These are phyloP conservation scores for Alternaria infectoria DNA, from an alignment of 2,329 filamentous ascomycete species.

Conservation along the genomic window DNA sequence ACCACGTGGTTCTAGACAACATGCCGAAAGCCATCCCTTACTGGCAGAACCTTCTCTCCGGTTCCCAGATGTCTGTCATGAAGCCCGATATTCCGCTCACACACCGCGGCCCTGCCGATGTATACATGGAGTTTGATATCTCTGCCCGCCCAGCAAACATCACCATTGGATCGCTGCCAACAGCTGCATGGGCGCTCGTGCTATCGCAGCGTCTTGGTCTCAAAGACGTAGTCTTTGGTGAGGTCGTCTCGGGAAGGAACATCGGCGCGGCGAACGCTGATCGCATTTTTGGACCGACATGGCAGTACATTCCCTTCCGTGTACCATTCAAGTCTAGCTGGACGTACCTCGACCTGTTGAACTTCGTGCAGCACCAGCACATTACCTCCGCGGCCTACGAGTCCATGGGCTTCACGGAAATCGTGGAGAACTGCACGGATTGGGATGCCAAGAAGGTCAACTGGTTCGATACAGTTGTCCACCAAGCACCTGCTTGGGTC, in stretches of 20 bases:
- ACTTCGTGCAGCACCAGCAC: conserved; percentile 45
- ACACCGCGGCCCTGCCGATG: conserved; percentile 34
- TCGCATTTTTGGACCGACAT: conserved; percentile 67
- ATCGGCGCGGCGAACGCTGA: conserved; percentile 63
- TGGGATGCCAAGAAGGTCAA: conserved; percentile 34
- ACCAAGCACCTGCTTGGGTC: conserved; percentile 59
- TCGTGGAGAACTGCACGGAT: conserved; percentile 43
- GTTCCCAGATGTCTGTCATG: conserved; percentile 57
- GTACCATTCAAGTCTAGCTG: conserved; percentile 61
- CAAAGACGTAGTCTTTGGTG: conserved; percentile 68
- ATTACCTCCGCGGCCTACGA: conserved; percentile 44
- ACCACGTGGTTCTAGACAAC: conserved; percentile 47
- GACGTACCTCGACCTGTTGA: conserved; percentile 46
- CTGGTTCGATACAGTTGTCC: conserved; percentile 50
- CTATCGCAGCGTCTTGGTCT: conserved; percentile 61
- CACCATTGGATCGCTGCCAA: conserved; percentile 69
- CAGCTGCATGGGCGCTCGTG: conserved; percentile 69
- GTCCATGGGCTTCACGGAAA: conserved; percentile 45
- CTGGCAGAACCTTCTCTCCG: conserved; percentile 65
- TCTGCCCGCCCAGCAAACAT: conserved; percentile 59
- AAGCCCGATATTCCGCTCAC: conserved; percentile 40
- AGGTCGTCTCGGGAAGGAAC: conserved; percentile 70
- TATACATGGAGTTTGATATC: conserved; percentile 46
- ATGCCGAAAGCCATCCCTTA: conserved; percentile 61
- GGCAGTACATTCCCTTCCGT: conserved; percentile 71